Base-by-base conservation (phyloP, 176 grass and related monocot genomes). In the Oryza coarctata region DNA sequence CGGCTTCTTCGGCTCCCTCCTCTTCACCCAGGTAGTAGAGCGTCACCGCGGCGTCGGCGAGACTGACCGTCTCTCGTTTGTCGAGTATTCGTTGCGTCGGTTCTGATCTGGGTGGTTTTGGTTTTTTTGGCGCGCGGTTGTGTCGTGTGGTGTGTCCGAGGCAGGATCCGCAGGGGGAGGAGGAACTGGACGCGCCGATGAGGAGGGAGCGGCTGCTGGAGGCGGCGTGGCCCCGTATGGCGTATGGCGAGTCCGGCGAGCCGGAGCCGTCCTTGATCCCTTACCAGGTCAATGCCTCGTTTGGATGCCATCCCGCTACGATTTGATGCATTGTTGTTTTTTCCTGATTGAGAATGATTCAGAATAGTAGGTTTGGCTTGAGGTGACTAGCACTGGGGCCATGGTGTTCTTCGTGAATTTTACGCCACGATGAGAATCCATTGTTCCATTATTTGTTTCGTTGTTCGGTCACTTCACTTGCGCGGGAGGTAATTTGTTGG, bases 1-100 rank as follows among this genome's bases (percentile, higher is more conserved):
- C 52, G 96, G 96, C 22, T 84, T 99, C 89, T 88, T 93, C 85
- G 92, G 82, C 79, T 91, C 96, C 63, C 33, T 90, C 50, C 87
- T 91, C 80, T 85, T 93, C 70, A 86, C 87, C 29, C 91, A 94
- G 89, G 94, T 97, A 76, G 20, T 2, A 13, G 0, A 12, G 52
- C 47, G 38, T 23, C 0, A 43, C 5, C 45, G 1, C 10, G 18
- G 47, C 47, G 47, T 18, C 70, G 55, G 55, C 15, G 39, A 12
- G 28, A 8, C 28, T 27, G 7, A 49, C 22, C 2, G 5, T n/a
- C n/a, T 9, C 22, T 7, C 20, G 74, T 6, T 64, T 49, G 32
- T 38, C 41, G 9, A 62, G 71, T n/a, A 47, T 50, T 76, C 75
- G 17, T 75, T 18, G 25, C 7, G 57, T 67, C 36, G 44, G 14